Base-by-base conservation (phyloP, 1,284 basidiomycete genomes). In the Apiotrichum laibachii region DNA sequence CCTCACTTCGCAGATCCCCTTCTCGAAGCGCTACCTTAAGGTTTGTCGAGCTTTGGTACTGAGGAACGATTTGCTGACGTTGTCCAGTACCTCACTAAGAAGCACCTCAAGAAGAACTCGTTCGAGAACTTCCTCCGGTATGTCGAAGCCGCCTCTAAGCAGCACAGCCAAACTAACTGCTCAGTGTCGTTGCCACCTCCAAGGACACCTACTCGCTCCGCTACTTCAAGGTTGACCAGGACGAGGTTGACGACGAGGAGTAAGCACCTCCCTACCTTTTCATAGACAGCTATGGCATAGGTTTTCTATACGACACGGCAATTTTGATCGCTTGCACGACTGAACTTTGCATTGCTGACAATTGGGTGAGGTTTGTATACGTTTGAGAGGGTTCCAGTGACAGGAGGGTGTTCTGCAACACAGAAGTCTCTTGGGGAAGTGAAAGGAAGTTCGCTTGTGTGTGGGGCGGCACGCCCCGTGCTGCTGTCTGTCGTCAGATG, bases 211-310 rank as follows among this genome's bases (percentile, higher is more conserved):
- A 94, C 80, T 86, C 91, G 75, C 86, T 95, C 65, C 85, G 87
- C 68, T 94, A 93, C 87, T 94, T 92, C 85, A 93, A 93, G 81
- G 92, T 94, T 68, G 88, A 88, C 88, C 90, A 84, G 70, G 88
- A 78, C 65, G 79, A 78, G 75, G 79, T 73, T 67, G 77, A 72
- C 57, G 78, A 78, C 51, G 79, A 78, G 67, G 77, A 78, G 70
- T 78, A 77, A 57, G 59, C 19, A 19, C n/a, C n/a, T 46, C 44
- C 7, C 21, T 22, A 40, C n/a, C 34, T 11, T 12, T 19, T 5
- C 15, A 42, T n/a, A 40, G 35, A 50, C 18, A 2, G 12, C 21
- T 13, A 31, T 48, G 26, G 5, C 34, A 48, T 16, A 21, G 50
- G 50, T 43, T 39, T 31, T 22, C 19, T 37, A 4, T 37, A 37